Percentiles rank a stretch among this genome's conserved stretches.
Conservation (phyloP, 371 early-diverging fungal genomes). For the Nematocida sp. region DNA sequence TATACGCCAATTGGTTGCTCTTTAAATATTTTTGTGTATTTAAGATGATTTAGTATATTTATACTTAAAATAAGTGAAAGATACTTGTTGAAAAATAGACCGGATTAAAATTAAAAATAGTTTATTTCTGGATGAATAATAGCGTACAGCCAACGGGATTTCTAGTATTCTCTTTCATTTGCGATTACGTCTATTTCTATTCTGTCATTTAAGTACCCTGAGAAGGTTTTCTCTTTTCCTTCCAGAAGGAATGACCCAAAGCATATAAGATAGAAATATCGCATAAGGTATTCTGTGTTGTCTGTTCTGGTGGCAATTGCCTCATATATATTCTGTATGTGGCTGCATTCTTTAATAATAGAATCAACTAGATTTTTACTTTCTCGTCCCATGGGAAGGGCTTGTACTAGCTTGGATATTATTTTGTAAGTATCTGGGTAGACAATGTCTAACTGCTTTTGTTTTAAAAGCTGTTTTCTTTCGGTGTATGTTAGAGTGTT, state of each 20-base stretch:
- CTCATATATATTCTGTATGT: conserved; percentile 75
- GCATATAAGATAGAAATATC: conserved; percentile 63
- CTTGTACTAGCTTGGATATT: conserved; percentile 74
- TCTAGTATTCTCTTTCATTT: conserved; percentile 43
- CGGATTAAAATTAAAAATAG: background rate
- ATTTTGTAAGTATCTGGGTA: conserved; percentile 74
- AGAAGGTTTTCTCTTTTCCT: conserved; percentile 16
- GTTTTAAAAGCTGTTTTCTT: conserved; percentile 68
- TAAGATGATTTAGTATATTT: background rate
- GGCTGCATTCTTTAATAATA: conserved; percentile 75
- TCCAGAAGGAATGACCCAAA: conserved; percentile 59
- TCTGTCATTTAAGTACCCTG: conserved; percentile 32
- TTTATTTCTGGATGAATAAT: background rate
- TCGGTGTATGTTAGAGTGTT: conserved; percentile 67
- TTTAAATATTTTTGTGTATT: background rate
- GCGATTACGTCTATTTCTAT: conserved; percentile 41
- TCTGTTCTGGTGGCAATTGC: conserved; percentile 23
- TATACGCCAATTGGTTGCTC: background rate
- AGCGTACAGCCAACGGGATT: background rate
- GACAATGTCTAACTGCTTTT: conserved; percentile 70
- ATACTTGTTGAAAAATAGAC: background rate
- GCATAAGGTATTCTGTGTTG: conserved; percentile 30
- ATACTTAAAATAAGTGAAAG: background rate
- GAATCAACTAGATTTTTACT: conserved; percentile 75
- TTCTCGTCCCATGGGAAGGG: conserved; percentile 73